Conservation (phyloP, 208 protist species). For the Crithidia fasciculata region DNA sequence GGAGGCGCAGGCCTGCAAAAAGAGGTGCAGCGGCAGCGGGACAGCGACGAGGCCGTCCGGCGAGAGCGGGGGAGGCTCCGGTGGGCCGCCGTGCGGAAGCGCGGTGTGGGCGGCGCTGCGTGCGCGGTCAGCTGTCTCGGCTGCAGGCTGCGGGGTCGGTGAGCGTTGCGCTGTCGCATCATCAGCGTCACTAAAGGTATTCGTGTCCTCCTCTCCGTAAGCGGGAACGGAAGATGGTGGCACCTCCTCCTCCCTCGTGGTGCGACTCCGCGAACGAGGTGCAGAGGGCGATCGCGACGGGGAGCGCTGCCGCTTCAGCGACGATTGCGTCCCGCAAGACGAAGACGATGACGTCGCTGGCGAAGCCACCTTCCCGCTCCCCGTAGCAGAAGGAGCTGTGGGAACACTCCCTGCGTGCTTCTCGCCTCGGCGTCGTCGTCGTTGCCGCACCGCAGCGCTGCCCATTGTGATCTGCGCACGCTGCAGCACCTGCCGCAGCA, state of each 20-base stretch:
- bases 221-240: not conserved
- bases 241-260: not conserved
- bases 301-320: conserved; percentile 9
- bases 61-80: not conserved
- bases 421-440: not conserved
- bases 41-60: conserved; percentile 1
- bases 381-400: no score
- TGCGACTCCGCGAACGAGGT: not conserved
- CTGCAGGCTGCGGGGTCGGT: no score
- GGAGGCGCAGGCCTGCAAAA: conserved; percentile 55
- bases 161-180: no score
- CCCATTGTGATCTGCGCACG: conserved; percentile 13
- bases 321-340: not conserved
- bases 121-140: no score
- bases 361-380: not conserved
- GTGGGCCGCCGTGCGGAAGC: not conserved
- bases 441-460: not conserved
- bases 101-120: not conserved
- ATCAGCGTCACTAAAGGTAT: no score
- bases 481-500: conserved; percentile 16
- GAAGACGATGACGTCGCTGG: not conserved
- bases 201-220: no score
- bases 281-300: not conserved
- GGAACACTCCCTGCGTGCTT: no score
- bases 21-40: conserved; percentile 47